phyloP scores from a whole-genome alignment of 441 rosid genomes.

The Pelargonium citronellum region DNA sequence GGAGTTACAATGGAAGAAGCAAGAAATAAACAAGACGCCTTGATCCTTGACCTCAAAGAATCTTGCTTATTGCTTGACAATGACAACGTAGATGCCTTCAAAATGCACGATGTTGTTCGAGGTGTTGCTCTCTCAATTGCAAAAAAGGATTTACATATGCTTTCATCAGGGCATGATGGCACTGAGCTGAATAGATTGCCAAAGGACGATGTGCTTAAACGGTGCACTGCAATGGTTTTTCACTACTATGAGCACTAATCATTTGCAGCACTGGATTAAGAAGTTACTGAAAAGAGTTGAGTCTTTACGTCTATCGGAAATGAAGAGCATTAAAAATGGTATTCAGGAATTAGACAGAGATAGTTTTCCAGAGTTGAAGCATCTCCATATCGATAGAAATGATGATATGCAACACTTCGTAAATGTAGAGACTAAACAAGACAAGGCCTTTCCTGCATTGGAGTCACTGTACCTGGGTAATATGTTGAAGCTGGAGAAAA shows the following conservation, averaged over 20 bases:
- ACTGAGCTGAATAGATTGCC: not conserved
- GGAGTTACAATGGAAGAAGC: too few relatives aligned
- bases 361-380: not conserved
- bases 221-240: not conserved
- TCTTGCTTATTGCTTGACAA: constrained; percentile 23
- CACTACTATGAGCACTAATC: not conserved
- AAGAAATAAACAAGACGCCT: too few relatives aligned
- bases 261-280: constrained; percentile 11
- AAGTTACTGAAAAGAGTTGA: constrained; percentile 18
- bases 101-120: constrained; percentile 27
- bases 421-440: not conserved
- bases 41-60: too few relatives aligned
- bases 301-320: constrained; percentile 17
- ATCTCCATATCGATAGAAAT: not conserved
- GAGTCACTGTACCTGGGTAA: not conserved
- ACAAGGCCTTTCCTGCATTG: not conserved
- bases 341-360: not conserved
- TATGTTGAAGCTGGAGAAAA: not conserved
- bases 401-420: not conserved
- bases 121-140: constrained; percentile 26
- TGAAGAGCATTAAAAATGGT: constrained; percentile 16
- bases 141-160: not conserved
- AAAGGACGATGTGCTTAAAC: not conserved
- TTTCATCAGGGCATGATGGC: not conserved
- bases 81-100: constrained; percentile 9